A percentile compares a stretch with the other conserved stretches of the same genome.
Evolutionary conservation across 768 basidiomycete species (phyloP).

Genomic region (Termitomyces sp.): DNA sequence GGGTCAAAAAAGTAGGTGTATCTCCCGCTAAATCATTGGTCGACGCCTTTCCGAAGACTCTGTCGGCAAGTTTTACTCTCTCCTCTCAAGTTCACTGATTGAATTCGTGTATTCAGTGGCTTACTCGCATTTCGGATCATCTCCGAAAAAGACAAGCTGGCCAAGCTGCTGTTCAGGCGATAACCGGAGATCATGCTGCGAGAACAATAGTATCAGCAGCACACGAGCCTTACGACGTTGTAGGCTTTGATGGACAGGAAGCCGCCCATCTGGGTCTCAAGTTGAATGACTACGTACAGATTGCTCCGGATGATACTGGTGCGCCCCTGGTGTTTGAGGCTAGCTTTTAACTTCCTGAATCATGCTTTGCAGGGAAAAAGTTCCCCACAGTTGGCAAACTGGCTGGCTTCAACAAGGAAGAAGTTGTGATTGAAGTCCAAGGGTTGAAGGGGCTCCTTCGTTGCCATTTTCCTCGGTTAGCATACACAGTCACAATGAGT

Average conservation of each 20-base stretch:
- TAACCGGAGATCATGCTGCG: constrained; percentile 42
- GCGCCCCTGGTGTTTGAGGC: background rate
- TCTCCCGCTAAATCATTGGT: constrained; percentile 31
- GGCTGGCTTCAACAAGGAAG: constrained; percentile 43
- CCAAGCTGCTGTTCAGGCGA: constrained; percentile 17
- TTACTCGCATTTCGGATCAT: constrained; percentile 33
- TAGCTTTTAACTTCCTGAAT: background rate
- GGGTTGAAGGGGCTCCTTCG: constrained; percentile 35
- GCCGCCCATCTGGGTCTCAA: constrained; percentile 38
- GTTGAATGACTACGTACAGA: constrained; percentile 31
- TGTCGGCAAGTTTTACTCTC: constrained; percentile 29
- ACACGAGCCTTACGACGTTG: constrained; percentile 30
- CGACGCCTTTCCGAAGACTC: constrained; percentile 36
- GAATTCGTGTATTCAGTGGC: constrained; percentile 35
- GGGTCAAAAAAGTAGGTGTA: constrained; percentile 32
- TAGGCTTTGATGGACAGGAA: constrained; percentile 46
- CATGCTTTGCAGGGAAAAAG: constrained; percentile 25
- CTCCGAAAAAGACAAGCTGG: constrained; percentile 26
- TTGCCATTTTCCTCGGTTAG: constrained; percentile 52
- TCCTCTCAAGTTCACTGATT: background rate
- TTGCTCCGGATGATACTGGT: constrained; percentile 51
- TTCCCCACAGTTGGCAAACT: constrained; percentile 47
- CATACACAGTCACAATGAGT: constrained; percentile 26
- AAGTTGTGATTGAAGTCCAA: constrained; percentile 44
- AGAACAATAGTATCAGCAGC: constrained; percentile 32